A percentile compares a stretch with the other conserved stretches of the same genome.
Conservation (phyloP, 345 rosid species). For the Lepidium africanum region DNA sequence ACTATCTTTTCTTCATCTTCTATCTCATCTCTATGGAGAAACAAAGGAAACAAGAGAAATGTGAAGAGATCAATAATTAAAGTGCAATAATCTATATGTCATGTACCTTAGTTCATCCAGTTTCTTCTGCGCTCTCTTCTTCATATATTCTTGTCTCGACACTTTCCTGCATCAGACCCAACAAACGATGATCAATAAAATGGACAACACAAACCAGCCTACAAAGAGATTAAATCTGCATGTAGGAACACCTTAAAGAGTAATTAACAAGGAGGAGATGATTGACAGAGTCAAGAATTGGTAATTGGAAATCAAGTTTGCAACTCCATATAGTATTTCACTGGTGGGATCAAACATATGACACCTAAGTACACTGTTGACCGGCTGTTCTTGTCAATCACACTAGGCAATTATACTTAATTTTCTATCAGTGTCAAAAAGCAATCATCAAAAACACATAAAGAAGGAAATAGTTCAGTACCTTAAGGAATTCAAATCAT, state of each 20-base stretch:
- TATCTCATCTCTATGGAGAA: constrained; percentile 64
- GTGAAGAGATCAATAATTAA: not conserved
- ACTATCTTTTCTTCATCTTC: too few species aligned
- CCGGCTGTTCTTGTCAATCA: not conserved
- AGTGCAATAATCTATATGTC: not conserved
- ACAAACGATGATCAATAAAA: constrained; percentile 13
- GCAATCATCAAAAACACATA: constrained; percentile 1
- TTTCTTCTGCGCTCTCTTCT: constrained; percentile 96
- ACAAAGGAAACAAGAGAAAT: constrained; percentile 1
- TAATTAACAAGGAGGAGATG: not conserved
- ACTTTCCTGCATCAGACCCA: constrained; percentile 50
- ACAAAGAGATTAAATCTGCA: not conserved
- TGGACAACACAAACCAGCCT: constrained; percentile 3
- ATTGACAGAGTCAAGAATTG: constrained; percentile 1
- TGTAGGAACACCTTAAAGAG: not conserved
- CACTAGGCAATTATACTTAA: constrained; percentile 7
- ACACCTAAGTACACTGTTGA: not conserved
- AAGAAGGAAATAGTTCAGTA: constrained; percentile 13
- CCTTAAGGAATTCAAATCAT: constrained; percentile 74
- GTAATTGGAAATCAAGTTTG: not conserved
- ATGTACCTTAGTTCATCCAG: constrained; percentile 81
- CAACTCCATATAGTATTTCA: not conserved
- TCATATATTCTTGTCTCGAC: constrained; percentile 85
- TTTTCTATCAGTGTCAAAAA: not conserved
- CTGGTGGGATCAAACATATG: not conserved